These are phyloP conservation scores for Aspergillus candidus DNA, from an alignment of 2,329 filamentous ascomycete genomes.

Conservation along the genomic window DNA sequence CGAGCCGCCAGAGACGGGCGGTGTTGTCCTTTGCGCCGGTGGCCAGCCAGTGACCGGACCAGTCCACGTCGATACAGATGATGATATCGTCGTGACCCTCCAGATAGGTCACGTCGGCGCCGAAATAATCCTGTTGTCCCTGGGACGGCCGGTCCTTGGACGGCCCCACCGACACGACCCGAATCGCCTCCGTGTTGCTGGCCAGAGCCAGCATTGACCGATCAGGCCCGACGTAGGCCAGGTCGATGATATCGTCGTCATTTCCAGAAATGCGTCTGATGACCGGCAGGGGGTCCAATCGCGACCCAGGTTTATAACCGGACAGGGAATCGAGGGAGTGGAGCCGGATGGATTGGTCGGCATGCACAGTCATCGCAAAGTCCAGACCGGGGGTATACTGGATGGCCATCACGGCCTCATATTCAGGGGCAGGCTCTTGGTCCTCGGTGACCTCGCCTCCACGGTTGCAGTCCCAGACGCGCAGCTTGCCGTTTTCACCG, in stretches of 20 bases:
- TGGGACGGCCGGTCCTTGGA: conserved; percentile 28
- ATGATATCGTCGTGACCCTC: conserved; percentile 94
- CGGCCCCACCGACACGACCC: conserved; percentile 66
- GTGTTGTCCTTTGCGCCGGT: conserved; percentile 97
- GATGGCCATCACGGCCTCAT: conserved; percentile 64
- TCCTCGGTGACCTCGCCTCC: conserved; percentile 74
- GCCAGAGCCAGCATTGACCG: conserved; percentile 79
- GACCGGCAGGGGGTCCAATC: conserved; percentile 53
- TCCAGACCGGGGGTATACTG: conserved; percentile 60
- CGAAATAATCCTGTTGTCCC: conserved; percentile 60
- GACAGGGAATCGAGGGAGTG: conserved; percentile 50
- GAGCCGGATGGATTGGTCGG: conserved; percentile 79
- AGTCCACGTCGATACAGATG: conserved; percentile 88
- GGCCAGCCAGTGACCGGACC: conserved; percentile 94
- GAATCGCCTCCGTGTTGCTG: conserved; percentile 90
- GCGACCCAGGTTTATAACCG: conserved; percentile 32
- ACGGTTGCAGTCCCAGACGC: conserved; percentile 73
- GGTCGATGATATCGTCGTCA: conserved; percentile 94
- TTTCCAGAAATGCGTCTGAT: conserved; percentile 85
- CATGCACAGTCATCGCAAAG: conserved; percentile 74
- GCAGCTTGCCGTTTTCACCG: conserved; percentile 73
- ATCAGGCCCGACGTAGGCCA: conserved; percentile 77
- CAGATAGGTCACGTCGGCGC: conserved; percentile 77
- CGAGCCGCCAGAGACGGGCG: conserved; percentile 82
- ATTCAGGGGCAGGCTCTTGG: conserved; percentile 56